Percentiles rank a stretch among this genome's conserved stretches.
phyloP scores from a whole-genome alignment of 805 yeast genomes.

The Candida ovalis region DNA sequence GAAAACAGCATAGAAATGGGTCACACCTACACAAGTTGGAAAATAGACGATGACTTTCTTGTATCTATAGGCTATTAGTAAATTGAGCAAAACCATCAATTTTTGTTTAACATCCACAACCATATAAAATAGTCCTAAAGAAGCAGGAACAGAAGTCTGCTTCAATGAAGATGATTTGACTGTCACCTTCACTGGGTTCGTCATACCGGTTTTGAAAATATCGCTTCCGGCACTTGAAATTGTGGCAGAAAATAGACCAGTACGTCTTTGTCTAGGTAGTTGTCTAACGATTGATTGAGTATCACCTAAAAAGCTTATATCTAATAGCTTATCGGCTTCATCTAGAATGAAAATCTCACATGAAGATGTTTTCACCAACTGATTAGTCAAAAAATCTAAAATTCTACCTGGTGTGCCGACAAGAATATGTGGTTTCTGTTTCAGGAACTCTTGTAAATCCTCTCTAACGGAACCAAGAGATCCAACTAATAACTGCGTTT shows the following conservation, averaged over 20 bases:
- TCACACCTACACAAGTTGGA: constrained; percentile 85
- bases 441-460: constrained; percentile 59
- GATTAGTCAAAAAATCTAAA: constrained; percentile 63
- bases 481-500: constrained; percentile 62
- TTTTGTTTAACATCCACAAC: constrained; percentile 58
- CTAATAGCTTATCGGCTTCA: constrained; percentile 89
- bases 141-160: constrained; percentile 51
- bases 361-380: constrained; percentile 53
- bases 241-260: constrained; percentile 94
- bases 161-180: constrained; percentile 52
- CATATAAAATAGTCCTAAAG: constrained; percentile 60
- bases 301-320: constrained; percentile 67
- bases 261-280: constrained; percentile 87
- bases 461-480: constrained; percentile 61
- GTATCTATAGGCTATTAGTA: constrained; percentile 52
- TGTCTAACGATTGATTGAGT: constrained; percentile 60
- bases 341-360: constrained; percentile 79
- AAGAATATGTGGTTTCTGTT: constrained; percentile 62
- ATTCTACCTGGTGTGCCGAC: constrained; percentile 93
- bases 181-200: constrained; percentile 85
- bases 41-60: constrained; percentile 86
- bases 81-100: constrained; percentile 51
- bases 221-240: constrained; percentile 75
- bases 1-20: constrained; percentile 64
- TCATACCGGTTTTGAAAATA: constrained; percentile 82